Conservation (phyloP, 1,139 yeast species). For the Candida sojae region DNA sequence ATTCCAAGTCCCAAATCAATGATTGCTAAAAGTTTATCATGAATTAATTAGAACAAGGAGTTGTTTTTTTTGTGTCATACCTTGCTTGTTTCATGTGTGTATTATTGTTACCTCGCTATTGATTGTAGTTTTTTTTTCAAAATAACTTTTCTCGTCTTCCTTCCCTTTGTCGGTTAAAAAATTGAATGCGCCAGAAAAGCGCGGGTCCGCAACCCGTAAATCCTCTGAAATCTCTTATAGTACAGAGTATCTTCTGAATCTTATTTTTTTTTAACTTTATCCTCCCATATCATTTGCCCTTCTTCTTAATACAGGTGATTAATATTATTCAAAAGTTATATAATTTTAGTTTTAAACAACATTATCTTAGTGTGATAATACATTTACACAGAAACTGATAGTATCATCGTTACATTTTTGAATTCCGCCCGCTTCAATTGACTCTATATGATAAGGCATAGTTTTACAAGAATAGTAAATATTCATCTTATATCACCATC, state of each 20-base stretch:
- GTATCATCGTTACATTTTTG: neutral
- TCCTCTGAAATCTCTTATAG: neutral
- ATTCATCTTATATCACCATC: neutral
- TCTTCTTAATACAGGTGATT: too few relatives aligned
- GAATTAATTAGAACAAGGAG: neutral
- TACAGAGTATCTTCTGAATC: neutral
- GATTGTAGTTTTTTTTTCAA: neutral
- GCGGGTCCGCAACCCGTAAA: conserved; percentile 2
- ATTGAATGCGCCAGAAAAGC: neutral
- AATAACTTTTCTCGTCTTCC: too few relatives aligned
- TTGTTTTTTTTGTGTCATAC: conserved; percentile 1
- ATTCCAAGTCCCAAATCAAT: conserved; percentile 3
- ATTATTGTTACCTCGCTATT: neutral
- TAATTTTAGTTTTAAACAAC: too few relatives aligned
- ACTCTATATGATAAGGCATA: conserved; percentile 3
- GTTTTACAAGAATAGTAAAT: neutral
- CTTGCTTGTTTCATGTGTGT: neutral
- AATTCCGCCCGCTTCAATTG: neutral
- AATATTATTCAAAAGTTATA: too few relatives aligned
- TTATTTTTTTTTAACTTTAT: neutral
- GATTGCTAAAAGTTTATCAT: conserved; percentile 1
- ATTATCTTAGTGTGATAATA: too few relatives aligned
- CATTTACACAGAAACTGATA: too few relatives aligned
- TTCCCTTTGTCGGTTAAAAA: too few relatives aligned
- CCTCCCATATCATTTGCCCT: too few relatives aligned